A percentile compares a stretch with the other conserved stretches of the same genome.
Conservation (phyloP, 495 filamentous ascomycete genomes). For the Xylaria palmicola region DNA sequence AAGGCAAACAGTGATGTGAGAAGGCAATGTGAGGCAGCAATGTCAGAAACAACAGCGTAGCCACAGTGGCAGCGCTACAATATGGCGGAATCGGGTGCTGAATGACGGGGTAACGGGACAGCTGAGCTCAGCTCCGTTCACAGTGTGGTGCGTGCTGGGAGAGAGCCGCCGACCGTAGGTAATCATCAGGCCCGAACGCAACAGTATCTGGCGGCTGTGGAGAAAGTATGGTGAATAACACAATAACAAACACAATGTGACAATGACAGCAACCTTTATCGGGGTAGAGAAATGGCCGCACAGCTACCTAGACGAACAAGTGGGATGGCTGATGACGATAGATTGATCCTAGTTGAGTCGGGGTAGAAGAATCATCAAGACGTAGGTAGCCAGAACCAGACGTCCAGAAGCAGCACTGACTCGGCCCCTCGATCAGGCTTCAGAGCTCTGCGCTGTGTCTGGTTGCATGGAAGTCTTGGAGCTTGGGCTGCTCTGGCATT, state of each 20-base stretch:
- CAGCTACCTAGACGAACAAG: no score
- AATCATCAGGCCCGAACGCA: neutral
- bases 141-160: neutral
- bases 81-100: neutral
- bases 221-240: neutral
- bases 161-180: neutral
- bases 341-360: constrained; percentile 5
- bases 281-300: neutral
- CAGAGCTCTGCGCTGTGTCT: constrained; percentile 1
- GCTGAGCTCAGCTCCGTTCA: constrained; percentile 12
- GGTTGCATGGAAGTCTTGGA: constrained; percentile 1
- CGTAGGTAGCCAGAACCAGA: constrained; percentile 12
- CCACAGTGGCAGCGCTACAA: no score
- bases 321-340: neutral
- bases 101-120: constrained; percentile 4
- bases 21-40: no score
- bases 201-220: neutral
- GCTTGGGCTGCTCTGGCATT: constrained; percentile 10
- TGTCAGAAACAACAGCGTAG: no score
- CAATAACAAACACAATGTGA: no score
- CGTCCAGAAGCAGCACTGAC: constrained; percentile 7
- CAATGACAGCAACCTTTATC: no score
- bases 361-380: constrained; percentile 15
- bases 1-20: no score
- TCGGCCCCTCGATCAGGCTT: neutral